phyloP scores from a whole-genome alignment of 108 stramenopile species.

The Fragilaria crotonensis region DNA sequence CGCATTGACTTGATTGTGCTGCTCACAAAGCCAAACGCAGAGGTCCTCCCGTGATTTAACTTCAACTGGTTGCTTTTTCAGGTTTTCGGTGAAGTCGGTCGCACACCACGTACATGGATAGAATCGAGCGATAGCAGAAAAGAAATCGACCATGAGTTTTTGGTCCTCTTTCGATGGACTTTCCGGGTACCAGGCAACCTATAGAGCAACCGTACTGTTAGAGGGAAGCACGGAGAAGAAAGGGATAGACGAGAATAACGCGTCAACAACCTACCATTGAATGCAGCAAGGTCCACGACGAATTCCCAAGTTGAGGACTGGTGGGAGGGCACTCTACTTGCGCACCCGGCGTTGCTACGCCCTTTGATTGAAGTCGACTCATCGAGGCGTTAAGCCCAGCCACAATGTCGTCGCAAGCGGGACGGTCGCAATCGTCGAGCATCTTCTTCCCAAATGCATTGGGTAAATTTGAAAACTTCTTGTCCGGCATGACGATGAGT shows the following conservation, averaged over 20 bases:
- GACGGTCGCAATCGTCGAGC: conserved; percentile 81
- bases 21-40: conserved; percentile 80
- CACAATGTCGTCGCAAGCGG: conserved; percentile 76
- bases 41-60: conserved; percentile 52
- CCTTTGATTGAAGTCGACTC: conserved; percentile 24
- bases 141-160: conserved; percentile 49
- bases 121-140: conserved; percentile 60
- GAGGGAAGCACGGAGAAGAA: conserved; percentile 1
- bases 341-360: neutral
- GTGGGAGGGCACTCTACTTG: conserved; percentile 58
- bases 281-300: conserved; percentile 75
- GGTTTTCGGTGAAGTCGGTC: conserved; percentile 63
- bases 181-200: conserved; percentile 85
- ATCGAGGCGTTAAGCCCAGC: conserved; percentile 43
- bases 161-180: conserved; percentile 55
- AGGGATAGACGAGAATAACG: neutral
- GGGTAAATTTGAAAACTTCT: too few species aligned
- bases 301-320: conserved; percentile 55
- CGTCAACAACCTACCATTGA: conserved; percentile 48
- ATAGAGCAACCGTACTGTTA: neutral
- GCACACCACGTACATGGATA: conserved; percentile 85
- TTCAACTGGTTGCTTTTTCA: conserved; percentile 51
- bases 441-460: too few species aligned
- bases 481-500: too few species aligned
- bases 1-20: conserved; percentile 77